A percentile compares a stretch with the other conserved stretches of the same genome.
phyloP scores from a whole-genome alignment of 768 basidiomycete species.

The Suillus sp. region DNA sequence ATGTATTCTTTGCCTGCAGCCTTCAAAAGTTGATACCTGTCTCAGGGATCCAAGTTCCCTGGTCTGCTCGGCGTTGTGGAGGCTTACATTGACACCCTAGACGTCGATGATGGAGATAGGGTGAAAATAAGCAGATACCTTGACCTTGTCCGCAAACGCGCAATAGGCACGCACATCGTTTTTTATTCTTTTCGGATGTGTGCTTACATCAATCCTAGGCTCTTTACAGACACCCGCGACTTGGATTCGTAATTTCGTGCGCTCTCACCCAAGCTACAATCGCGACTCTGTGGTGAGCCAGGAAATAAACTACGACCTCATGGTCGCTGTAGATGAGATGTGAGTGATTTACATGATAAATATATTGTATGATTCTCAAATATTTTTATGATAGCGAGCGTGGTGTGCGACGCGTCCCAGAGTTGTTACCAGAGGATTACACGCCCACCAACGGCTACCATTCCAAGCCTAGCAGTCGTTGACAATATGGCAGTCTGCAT shows the following conservation, averaged over 20 bases:
- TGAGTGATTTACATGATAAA: slow-evolving; percentile 43
- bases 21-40: slow-evolving; percentile 8
- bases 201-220: slow-evolving; percentile 45
- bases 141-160: slow-evolving; percentile 73
- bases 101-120: slow-evolving; percentile 63
- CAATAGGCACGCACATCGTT: slow-evolving; percentile 62
- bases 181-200: slow-evolving; percentile 11
- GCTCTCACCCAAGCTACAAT: slow-evolving; percentile 88
- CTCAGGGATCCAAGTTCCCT: slow-evolving; percentile 65
- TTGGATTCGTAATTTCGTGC: slow-evolving; percentile 93
- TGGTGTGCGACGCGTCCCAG: slow-evolving; percentile 60
- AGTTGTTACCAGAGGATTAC: slow-evolving; percentile 66
- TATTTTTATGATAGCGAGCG: slow-evolving; percentile 52
- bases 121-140: slow-evolving; percentile 74
- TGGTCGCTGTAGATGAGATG: slow-evolving; percentile 90
- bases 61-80: slow-evolving; percentile 81
- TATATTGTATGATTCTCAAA: not conserved
- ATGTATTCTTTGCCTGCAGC: slow-evolving; percentile 9
- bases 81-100: slow-evolving; percentile 84
- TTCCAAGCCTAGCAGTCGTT: slow-evolving; percentile 28
- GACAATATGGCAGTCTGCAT: not conserved
- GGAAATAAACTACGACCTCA: slow-evolving; percentile 92
- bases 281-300: slow-evolving; percentile 90
- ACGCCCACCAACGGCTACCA: slow-evolving; percentile 36
- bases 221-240: slow-evolving; percentile 82